Percentiles rank a stretch among this genome's conserved stretches.
phyloP scores from a whole-genome alignment of 1,139 yeast species.

The Debaryomyces fabryi region DNA sequence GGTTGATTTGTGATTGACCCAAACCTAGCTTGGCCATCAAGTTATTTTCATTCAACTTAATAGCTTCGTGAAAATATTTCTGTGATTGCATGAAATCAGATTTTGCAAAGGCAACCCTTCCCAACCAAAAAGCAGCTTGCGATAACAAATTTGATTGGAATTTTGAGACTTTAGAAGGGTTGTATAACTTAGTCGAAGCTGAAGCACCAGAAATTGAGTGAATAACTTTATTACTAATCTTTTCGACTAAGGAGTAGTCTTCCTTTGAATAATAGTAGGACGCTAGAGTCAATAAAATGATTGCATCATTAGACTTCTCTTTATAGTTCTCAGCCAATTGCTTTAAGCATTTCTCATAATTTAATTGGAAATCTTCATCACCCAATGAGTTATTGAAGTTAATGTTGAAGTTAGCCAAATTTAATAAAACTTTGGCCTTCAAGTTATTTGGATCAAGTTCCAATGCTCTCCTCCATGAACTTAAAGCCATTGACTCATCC shows the following conservation, averaged over 20 bases:
- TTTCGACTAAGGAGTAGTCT: conserved; percentile 58
- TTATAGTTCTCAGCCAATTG: conserved; percentile 32
- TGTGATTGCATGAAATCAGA: conserved; percentile 70
- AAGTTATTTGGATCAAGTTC: conserved; percentile 64
- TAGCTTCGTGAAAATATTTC: conserved; percentile 71
- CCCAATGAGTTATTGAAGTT: conserved; percentile 60
- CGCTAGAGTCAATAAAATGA: conserved; percentile 46
- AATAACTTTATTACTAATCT: conserved; percentile 57
- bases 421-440: conserved; percentile 68
- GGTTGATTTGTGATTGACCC: conserved; percentile 80
- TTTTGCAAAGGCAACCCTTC: conserved; percentile 66
- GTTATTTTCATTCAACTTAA: conserved; percentile 62
- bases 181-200: conserved; percentile 19
- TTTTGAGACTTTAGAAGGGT: conserved; percentile 26
- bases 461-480: conserved; percentile 81
- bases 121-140: conserved; percentile 88
- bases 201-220: conserved; percentile 28
- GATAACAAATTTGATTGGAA: conserved; percentile 52
- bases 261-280: conserved; percentile 64
- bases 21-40: conserved; percentile 76
- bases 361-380: conserved; percentile 59
- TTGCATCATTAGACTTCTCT: conserved; percentile 33
- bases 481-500: conserved; percentile 73
- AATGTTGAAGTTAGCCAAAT: conserved; percentile 68
- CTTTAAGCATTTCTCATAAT: conserved; percentile 50